phyloP scores from a whole-genome alignment of 306 rosid genomes.

The Fragaria vesca region DNA sequence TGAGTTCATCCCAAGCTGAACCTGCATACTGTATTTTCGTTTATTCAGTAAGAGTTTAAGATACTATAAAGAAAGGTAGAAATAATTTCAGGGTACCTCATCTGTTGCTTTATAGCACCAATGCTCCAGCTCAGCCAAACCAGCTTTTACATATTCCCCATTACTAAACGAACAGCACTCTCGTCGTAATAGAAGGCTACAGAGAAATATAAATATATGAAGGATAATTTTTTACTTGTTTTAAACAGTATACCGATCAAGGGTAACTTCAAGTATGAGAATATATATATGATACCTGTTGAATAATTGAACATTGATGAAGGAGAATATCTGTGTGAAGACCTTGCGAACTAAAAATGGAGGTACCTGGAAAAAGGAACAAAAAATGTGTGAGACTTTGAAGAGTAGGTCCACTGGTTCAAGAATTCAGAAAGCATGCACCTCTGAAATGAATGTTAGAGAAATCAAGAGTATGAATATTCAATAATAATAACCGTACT shows the following conservation, averaged over 20 bases:
- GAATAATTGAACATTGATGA: conserved; percentile 96
- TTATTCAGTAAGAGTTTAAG: conserved; percentile 20
- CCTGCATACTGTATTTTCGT: conserved; percentile 74
- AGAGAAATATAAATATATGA: not conserved
- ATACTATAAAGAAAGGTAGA: not conserved
- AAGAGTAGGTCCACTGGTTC: not conserved
- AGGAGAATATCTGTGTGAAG: conserved; percentile 93
- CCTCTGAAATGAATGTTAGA: not conserved
- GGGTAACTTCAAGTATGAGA: conserved; percentile 16
- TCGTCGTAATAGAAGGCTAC: conserved; percentile 92
- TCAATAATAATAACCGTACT: not conserved
- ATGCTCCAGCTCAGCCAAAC: conserved; percentile 92
- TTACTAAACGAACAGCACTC: conserved; percentile 99
- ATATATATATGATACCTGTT: conserved; percentile 64
- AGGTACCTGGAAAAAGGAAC: conserved; percentile 60
- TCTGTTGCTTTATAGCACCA: conserved; percentile 93
- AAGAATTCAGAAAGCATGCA: not conserved
- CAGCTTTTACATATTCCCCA: conserved; percentile 95
- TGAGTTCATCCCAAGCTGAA: conserved; percentile 95
- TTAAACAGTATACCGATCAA: conserved; percentile 4
- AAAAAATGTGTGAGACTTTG: not conserved
- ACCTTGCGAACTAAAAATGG: conserved; percentile 95
- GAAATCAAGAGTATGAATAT: not conserved
- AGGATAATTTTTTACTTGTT: not conserved
- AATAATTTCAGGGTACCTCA: conserved; percentile 52